phyloP scores from a whole-genome alignment of 2,329 filamentous ascomycete genomes.

The Aspergillus pseudoterreus region DNA sequence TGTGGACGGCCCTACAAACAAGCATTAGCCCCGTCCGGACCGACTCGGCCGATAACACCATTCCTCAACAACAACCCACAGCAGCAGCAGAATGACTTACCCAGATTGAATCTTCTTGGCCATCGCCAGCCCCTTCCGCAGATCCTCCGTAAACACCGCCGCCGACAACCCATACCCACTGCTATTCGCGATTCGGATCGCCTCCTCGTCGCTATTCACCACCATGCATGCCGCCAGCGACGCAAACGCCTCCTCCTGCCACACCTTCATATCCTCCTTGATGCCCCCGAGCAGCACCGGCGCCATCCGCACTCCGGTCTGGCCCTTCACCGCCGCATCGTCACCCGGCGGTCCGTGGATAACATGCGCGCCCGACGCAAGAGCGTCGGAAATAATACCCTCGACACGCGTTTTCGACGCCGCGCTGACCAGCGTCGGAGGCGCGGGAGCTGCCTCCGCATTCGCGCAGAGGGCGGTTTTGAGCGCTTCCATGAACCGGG shows the following conservation, averaged over 20 bases:
- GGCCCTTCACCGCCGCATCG: too few relatives aligned
- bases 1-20: conserved; percentile 49
- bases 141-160: conserved; percentile 68
- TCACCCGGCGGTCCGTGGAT: conserved; percentile 18
- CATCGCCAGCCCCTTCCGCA: conserved; percentile 55
- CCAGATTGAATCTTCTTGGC: conserved; percentile 63
- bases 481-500: conserved; percentile 50
- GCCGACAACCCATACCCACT: conserved; percentile 71
- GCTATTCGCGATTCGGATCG: conserved; percentile 69
- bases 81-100: conserved; percentile 28
- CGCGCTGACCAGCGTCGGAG: conserved; percentile 40
- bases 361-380: conserved; percentile 29
- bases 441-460: conserved; percentile 29
- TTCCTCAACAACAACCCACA: neutral
- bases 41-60: too few relatives aligned
- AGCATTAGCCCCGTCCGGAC: too few relatives aligned
- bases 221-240: conserved; percentile 65
- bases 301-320: conserved; percentile 45
- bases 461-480: conserved; percentile 39
- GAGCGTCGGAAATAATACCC: conserved; percentile 24
- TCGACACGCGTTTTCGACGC: conserved; percentile 44
- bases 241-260: conserved; percentile 70
- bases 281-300: conserved; percentile 66
- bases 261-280: conserved; percentile 67
- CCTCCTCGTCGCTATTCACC: conserved; percentile 61